Conservation (phyloP, 768 basidiomycete genomes). For the Chalciporus piperatus region DNA sequence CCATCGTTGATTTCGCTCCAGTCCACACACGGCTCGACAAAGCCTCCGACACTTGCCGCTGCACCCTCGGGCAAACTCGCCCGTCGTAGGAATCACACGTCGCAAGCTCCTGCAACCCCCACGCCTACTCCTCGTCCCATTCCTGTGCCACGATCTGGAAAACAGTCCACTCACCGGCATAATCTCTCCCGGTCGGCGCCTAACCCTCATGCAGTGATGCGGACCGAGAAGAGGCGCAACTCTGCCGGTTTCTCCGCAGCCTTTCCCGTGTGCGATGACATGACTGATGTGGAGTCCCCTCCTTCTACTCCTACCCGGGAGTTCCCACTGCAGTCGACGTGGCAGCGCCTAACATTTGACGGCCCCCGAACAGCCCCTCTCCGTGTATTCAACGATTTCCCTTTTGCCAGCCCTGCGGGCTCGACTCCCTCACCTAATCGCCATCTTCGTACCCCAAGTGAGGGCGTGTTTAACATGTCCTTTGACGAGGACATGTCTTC, state of each 20-base stretch:
- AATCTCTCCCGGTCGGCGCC: conserved; percentile 55
- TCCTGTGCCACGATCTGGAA: conserved; percentile 43
- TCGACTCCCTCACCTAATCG: conserved; percentile 41
- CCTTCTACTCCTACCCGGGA: conserved; percentile 57
- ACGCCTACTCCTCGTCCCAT: conserved; percentile 43
- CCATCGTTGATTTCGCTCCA: conserved; percentile 32
- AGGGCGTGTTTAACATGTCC: conserved; percentile 72
- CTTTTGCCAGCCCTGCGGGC: conserved; percentile 34
- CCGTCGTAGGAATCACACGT: conserved; percentile 49
- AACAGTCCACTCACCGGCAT: conserved; percentile 14
- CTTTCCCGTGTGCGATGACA: conserved; percentile 76
- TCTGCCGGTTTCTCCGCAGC: conserved; percentile 30
- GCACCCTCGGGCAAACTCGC: conserved; percentile 57
- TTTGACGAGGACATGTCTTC: conserved; percentile 62
- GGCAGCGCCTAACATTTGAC: conserved; percentile 36
- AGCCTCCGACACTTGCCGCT: conserved; percentile 41
- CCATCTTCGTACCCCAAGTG: conserved; percentile 65
- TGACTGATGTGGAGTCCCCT: conserved; percentile 48
- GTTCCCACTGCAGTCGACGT: conserved; percentile 25
- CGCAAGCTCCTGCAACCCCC: conserved; percentile 33
- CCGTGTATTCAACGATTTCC: conserved; percentile 34
- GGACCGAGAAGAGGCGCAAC: conserved; percentile 32
- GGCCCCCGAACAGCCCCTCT: conserved; percentile 55
- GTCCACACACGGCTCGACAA: conserved; percentile 16
- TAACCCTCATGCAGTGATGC: conserved; percentile 34